Evolutionary conservation across 164 flowering plant species (phyloP).

Genomic region (Chloranthus sessilifolius): DNA sequence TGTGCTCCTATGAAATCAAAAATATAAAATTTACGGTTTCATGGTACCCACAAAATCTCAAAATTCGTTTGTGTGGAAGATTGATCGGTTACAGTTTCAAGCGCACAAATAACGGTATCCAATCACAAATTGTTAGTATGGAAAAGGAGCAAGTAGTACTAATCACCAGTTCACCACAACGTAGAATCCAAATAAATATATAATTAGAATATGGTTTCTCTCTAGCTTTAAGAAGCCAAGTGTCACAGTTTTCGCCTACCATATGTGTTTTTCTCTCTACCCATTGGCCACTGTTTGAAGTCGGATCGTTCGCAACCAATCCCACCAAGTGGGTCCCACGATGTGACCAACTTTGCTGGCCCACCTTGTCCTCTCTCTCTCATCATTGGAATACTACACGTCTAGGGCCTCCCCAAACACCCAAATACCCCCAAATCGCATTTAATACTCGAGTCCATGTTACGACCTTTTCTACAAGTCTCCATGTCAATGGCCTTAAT

Average conservation of each 20-base stretch:
- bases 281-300: too few species aligned
- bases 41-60: too few species aligned
- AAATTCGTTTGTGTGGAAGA: too few species aligned
- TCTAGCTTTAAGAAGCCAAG: background rate
- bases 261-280: background rate
- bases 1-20: too few species aligned
- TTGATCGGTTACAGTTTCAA: too few species aligned
- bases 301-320: too few species aligned
- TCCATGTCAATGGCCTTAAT: background rate
- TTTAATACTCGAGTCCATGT: background rate
- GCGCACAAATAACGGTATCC: too few species aligned
- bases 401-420: background rate
- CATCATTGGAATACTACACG: constrained; percentile 2
- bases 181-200: background rate
- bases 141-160: too few species aligned
- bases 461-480: background rate
- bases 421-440: background rate
- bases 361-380: background rate
- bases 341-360: constrained; percentile 7
- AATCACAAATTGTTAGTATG: too few species aligned
- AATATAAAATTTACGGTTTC: too few species aligned
- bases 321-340: constrained; percentile 8
- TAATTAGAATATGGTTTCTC: background rate
- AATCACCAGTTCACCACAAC: background rate
- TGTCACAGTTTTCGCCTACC: background rate